Evolutionary conservation across 768 basidiomycete species (phyloP).

Genomic region (Pleurotus cornucopiae): DNA sequence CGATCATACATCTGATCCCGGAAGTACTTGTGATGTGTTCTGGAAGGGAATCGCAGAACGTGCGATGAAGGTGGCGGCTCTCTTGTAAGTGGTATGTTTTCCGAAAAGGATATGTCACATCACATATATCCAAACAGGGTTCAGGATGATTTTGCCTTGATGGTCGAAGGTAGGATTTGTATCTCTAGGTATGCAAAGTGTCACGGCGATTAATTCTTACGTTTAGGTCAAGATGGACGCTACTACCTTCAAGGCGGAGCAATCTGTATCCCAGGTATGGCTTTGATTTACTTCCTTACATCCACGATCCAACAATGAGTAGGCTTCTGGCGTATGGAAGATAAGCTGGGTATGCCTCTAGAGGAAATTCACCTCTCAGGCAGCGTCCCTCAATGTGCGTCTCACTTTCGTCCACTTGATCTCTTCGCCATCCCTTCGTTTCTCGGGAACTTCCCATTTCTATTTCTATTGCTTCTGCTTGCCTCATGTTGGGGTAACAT

Average conservation of each 20-base stretch:
- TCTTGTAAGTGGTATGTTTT: conserved; percentile 44
- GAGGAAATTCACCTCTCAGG: conserved; percentile 72
- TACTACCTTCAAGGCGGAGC: conserved; percentile 77
- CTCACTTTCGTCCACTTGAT: neutral
- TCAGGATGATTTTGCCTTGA: conserved; percentile 55
- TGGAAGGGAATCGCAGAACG: conserved; percentile 31
- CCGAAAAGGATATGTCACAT: neutral
- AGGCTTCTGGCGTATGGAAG: conserved; percentile 76
- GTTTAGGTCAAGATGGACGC: conserved; percentile 56
- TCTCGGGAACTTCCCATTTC: neutral
- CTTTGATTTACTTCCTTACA: conserved; percentile 10
- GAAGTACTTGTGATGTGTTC: conserved; percentile 9
- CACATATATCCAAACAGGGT: conserved; percentile 26
- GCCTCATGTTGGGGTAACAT: neutral
- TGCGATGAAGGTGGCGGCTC: conserved; percentile 58
- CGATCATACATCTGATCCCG: neutral
- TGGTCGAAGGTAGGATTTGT: conserved; percentile 48
- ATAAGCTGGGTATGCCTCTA: conserved; percentile 70
- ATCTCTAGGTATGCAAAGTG: neutral
- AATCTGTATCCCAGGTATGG: conserved; percentile 58
- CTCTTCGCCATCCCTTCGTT: neutral
- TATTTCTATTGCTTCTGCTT: neutral
- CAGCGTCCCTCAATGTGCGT: conserved; percentile 69
- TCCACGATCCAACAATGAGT: conserved; percentile 7
- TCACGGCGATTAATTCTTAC: neutral